Conservation (phyloP, 768 basidiomycete genomes). For the Suillus variegatus region DNA sequence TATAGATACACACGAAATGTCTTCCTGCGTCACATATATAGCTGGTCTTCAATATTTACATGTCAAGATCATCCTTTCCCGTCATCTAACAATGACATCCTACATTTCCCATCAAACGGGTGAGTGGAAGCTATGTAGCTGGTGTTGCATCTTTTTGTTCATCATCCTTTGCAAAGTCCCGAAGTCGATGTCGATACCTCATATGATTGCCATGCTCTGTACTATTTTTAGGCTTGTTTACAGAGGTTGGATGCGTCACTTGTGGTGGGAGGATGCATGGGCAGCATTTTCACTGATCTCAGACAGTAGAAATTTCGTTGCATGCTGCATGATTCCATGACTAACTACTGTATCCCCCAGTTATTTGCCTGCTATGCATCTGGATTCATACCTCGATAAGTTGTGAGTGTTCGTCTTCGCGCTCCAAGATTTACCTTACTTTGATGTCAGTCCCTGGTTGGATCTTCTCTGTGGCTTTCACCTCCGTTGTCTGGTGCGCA, state of each 20-base stretch:
- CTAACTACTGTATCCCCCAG: neutral
- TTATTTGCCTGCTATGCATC: neutral
- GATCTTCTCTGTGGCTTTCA: neutral
- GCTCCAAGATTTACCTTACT: neutral
- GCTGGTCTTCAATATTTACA: neutral
- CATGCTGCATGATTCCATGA: neutral
- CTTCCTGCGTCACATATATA: neutral
- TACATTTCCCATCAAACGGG: neutral
- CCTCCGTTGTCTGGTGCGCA: neutral
- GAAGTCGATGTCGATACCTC: neutral
- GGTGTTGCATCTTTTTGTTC: neutral
- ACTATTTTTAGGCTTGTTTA: conserved; percentile 1
- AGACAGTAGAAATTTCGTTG: neutral
- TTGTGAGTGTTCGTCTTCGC: neutral
- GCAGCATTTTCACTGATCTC: neutral
- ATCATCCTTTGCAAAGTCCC: neutral
- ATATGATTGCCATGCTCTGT: neutral
- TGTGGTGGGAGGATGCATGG: conserved; percentile 5
- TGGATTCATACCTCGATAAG: neutral
- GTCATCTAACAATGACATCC: neutral
- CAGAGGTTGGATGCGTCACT: neutral
- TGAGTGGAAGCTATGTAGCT: neutral
- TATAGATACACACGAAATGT: neutral
- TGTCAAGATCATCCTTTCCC: neutral
- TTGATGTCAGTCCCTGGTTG: neutral